A percentile compares a stretch with the other conserved stretches of the same genome.
phyloP scores from a whole-genome alignment of 805 yeast genomes.

The Lipomyces lipofer region DNA sequence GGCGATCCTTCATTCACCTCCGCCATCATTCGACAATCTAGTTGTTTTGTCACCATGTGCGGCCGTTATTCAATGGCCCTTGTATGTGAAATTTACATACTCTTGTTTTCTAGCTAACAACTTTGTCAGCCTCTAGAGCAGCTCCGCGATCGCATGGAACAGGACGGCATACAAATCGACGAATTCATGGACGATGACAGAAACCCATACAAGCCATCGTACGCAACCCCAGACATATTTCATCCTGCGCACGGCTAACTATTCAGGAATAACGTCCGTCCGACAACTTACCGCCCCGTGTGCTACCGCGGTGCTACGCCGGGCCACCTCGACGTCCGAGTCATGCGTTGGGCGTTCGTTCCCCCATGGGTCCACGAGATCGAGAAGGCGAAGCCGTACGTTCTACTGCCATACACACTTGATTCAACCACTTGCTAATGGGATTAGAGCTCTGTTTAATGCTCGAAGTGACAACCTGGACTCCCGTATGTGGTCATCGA shows the following conservation, averaged over 20 bases:
- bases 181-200: constrained; percentile 29
- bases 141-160: constrained; percentile 22
- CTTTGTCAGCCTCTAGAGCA: constrained; percentile 26
- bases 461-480: constrained; percentile 66
- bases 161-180: constrained; percentile 36
- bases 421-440: neutral
- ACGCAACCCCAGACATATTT: too few relatives aligned
- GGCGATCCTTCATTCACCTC: too few relatives aligned
- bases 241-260: too few relatives aligned
- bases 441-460: constrained; percentile 43
- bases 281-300: constrained; percentile 25
- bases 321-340: constrained; percentile 36
- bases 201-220: constrained; percentile 43
- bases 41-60: constrained; percentile 62
- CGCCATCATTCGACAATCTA: too few relatives aligned
- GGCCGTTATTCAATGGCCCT: constrained; percentile 58
- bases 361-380: constrained; percentile 65
- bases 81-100: constrained; percentile 37
- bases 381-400: constrained; percentile 36
- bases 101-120: neutral
- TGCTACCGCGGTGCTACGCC: constrained; percentile 7
- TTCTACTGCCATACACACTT: neutral
- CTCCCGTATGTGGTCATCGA: constrained; percentile 58
- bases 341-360: constrained; percentile 79
- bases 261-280: constrained; percentile 21